Evolutionary conservation across 495 filamentous ascomycete species (phyloP), one percentile per base, ranked within the genome.

Genomic region (Penicillium tannophilum): DNA sequence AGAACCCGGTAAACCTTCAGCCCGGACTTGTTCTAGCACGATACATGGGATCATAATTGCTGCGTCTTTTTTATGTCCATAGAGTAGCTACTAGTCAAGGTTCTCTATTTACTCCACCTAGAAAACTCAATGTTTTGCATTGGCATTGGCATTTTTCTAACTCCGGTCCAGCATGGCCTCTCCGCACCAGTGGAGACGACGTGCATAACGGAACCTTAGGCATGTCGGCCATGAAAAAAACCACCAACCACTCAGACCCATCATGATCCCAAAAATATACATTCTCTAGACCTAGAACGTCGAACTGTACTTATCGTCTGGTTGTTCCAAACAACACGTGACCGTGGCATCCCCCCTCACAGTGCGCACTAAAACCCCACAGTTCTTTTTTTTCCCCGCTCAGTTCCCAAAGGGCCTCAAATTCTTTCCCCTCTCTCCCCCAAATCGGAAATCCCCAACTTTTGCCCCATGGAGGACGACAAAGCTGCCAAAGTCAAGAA

Each of bases 401-500:
- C 64, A 67, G 51, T 24, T 54, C 52, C 52, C 19, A 31, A 54
- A 57, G 50, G 55, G 45, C 61, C 61, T 60, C 62, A 67, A 62
- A 69, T 64, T 67, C 64, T 69, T 59, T 69, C 64, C 67, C 67
- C 67, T 64, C 67, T 67, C 65, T 54, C 53, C 58, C 52, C 54
- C 53, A 52, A 79, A 71, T 33, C 17, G 33, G 61, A 78, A 76
- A 44, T 44, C 61, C 77, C 77, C 65, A 58, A 58, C 56, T 45
- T 20, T 52, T 35, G 48, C 47, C 52, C 46, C 26, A 54, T 80
- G 77, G 77, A 80, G 52, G 76, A 77, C 67, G 76, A 79, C 46
- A 76, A 72, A 62, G 57, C 61, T 46, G 65, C 68, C 50, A 80
- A 80, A 61, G 64, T 69, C 51, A 77, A 74, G 69, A 80, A 79